Percentiles rank a stretch among this genome's conserved stretches.
Evolutionary conservation across 176 grass and related monocot species (phyloP).

Genomic region (Eragrostis curvula): DNA sequence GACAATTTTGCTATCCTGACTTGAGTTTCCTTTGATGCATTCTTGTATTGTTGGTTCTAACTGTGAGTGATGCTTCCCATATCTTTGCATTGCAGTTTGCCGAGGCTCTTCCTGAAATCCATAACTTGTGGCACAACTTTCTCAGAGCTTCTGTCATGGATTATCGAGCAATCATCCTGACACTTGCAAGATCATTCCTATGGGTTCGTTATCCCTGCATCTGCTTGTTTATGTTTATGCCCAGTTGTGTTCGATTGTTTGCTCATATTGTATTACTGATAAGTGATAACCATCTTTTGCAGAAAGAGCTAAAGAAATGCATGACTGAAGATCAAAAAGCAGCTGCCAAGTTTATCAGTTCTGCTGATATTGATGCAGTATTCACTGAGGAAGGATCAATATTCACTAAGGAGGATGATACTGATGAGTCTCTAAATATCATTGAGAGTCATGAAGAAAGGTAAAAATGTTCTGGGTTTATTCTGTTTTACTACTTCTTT

Average conservation of each 20-base stretch:
- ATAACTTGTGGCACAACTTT: conserved; percentile 34
- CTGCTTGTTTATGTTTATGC: neutral
- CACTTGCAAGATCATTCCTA: conserved; percentile 29
- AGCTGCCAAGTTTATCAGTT: conserved; percentile 10
- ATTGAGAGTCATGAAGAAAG: neutral
- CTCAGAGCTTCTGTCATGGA: conserved; percentile 25
- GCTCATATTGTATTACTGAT: neutral
- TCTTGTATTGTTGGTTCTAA: neutral
- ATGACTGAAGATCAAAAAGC: conserved; percentile 39
- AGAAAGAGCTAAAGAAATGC: conserved; percentile 43
- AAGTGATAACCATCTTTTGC: neutral
- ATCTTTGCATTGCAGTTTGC: conserved; percentile 33
- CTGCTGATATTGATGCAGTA: conserved; percentile 30
- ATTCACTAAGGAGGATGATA: neutral
- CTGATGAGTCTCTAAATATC: neutral
- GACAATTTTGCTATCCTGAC: neutral
- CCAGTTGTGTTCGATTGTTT: neutral
- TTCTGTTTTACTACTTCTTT: neutral
- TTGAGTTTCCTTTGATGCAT: neutral
- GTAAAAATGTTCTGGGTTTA: neutral
- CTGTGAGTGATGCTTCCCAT: neutral
- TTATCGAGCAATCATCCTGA: conserved; percentile 27
- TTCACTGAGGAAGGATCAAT: neutral
- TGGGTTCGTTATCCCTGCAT: conserved; percentile 43
- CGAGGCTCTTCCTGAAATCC: conserved; percentile 25